These are phyloP conservation scores for Blastobotrys indianensis DNA, from an alignment of 1,139 yeast genomes.

Conservation along the genomic window DNA sequence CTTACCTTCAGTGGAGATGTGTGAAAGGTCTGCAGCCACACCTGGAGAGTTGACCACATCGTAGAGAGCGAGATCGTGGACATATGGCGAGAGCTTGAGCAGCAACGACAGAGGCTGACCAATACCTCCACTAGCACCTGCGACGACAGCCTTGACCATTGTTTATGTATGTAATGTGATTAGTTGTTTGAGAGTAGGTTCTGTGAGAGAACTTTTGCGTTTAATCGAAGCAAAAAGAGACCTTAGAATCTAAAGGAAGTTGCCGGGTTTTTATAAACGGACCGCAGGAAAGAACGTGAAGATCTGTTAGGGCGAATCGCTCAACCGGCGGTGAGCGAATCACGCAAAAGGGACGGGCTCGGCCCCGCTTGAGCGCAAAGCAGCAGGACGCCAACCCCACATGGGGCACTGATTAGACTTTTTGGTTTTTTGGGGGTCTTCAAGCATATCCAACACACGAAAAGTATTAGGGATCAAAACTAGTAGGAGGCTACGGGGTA, in stretches of 20 bases:
- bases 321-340: neutral
- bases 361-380: no score
- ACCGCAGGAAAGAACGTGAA: neutral
- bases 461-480: neutral
- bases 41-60: conserved; percentile 95
- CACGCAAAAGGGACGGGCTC: neutral
- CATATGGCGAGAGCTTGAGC: conserved; percentile 80
- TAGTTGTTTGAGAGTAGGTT: neutral
- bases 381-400: no score
- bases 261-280: no score
- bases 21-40: conserved; percentile 94
- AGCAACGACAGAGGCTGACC: conserved; percentile 95
- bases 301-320: neutral
- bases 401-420: no score
- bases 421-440: no score
- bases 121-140: conserved; percentile 98
- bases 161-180: conserved; percentile 1
- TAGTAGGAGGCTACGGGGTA: no score
- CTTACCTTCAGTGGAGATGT: conserved; percentile 82
- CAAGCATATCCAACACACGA: no score
- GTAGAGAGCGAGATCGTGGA: conserved; percentile 78
- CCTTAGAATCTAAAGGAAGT: neutral
- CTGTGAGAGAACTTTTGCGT: neutral
- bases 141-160: conserved; percentile 60
- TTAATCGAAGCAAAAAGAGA: neutral